These are phyloP conservation scores for Salinomyces thailandicus DNA, from an alignment of 2,329 filamentous ascomycete species.

Conservation along the genomic window DNA sequence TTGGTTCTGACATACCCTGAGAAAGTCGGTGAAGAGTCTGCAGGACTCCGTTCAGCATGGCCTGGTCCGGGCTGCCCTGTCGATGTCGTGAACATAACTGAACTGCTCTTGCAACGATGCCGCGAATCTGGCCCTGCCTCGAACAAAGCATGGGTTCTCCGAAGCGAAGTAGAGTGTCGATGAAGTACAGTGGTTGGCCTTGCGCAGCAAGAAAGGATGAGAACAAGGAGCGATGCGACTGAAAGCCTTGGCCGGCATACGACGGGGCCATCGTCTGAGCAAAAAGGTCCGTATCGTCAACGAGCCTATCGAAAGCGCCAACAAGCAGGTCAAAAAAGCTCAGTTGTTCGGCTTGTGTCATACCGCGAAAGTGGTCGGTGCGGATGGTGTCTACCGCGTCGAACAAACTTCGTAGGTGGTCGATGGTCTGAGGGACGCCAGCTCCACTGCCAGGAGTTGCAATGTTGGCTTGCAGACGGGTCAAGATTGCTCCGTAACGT, in stretches of 20 bases:
- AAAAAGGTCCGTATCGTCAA: conserved; percentile 6
- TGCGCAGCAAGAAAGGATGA: conserved; percentile 3
- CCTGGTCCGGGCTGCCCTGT: background rate
- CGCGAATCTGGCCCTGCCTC: background rate
- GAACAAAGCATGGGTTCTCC: background rate
- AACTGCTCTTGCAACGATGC: background rate
- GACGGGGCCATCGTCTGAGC: background rate
- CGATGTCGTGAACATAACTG: background rate
- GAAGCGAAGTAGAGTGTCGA: conserved; percentile 1
- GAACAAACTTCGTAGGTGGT: conserved; percentile 3
- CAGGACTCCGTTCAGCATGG: background rate
- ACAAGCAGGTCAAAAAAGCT: conserved; percentile 5
- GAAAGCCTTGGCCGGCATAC: conserved; percentile 7
- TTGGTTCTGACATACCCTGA: too few relatives aligned
- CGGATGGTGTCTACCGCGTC: conserved; percentile 5
- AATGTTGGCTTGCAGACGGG: conserved; percentile 2
- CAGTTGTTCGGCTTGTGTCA: conserved; percentile 1
- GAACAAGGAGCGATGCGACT: conserved; percentile 3
- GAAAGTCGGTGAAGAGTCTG: background rate
- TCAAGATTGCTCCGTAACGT: conserved; percentile 3
- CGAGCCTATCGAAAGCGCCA: conserved; percentile 3
- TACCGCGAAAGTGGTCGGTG: background rate
- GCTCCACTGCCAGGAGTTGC: background rate
- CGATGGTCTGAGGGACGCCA: conserved; percentile 6
- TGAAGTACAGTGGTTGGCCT: conserved; percentile 5